phyloP scores from a whole-genome alignment of 2,329 filamentous ascomycete genomes.

The Myriosclerotinia scirpicola region DNA sequence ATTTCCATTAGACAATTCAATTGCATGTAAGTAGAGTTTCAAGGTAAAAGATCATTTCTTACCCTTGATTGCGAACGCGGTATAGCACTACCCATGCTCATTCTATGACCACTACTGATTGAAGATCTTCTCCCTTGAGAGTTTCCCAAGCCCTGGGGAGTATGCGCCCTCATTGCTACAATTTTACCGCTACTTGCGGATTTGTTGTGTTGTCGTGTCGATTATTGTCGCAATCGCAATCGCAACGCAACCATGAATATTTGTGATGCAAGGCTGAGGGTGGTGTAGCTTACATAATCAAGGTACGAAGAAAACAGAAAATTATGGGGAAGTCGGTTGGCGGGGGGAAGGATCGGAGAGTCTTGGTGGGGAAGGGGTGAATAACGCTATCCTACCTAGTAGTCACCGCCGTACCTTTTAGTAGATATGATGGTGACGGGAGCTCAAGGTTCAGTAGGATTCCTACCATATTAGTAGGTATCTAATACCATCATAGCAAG shows the following conservation, averaged over 20 bases:
- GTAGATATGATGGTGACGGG: no score
- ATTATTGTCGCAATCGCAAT: constrained; percentile 27
- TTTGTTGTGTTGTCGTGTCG: constrained; percentile 13
- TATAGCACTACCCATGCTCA: constrained; percentile 38
- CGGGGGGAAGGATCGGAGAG: background rate
- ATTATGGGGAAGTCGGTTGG: constrained; percentile 10
- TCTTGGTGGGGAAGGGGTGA: no score
- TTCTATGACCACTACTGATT: constrained; percentile 31
- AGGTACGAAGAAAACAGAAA: background rate
- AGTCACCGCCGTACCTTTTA: no score
- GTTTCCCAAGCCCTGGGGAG: constrained; percentile 34
- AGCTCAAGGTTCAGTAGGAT: no score
- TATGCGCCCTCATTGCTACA: constrained; percentile 37
- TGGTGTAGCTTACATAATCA: constrained; percentile 11
- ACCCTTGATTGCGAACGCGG: constrained; percentile 38
- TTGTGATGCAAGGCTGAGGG: constrained; percentile 12
- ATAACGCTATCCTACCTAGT: no score
- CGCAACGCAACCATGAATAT: no score
- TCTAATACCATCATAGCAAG: no score
- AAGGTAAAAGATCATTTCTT: constrained; percentile 20
- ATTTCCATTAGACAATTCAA: constrained; percentile 14
- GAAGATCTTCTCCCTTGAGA: constrained; percentile 35
- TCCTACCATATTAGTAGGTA: no score
- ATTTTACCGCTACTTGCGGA: constrained; percentile 2
- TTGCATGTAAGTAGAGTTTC: background rate